Evolutionary conservation across 1,284 basidiomycete species (phyloP), one percentile per base, ranked within the genome.

Genomic region (Irpex lacteus): DNA sequence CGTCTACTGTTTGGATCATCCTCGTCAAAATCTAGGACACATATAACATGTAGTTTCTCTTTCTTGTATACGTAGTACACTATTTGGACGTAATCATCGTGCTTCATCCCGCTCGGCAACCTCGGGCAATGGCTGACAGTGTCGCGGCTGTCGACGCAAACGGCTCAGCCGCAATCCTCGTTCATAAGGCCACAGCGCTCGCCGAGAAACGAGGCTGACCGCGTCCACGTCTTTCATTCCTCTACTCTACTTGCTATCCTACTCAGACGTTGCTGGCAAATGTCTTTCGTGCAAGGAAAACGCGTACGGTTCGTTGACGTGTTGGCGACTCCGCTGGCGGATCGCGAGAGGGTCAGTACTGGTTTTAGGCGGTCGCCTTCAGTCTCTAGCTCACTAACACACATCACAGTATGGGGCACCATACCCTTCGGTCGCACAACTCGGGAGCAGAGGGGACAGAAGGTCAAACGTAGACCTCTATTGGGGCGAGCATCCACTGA

Each of bases 341-440:
- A 73, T 67, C 74, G 75, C 26, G 64, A 67, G 38, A 71, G 74
- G 67, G 76, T 75, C 63, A 61, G 74, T 67, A 37, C 34, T 56
- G 50, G 56, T 19, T 3, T 37, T 13, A 11, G 2, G 44, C 59
- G 36, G 38, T 60, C 55, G 54, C 21, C 50, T 21, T 3, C 50
- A 8, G 34, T 2, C 32, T 19, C 7, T 53, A 19, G 4, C 34
- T 18, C 47, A 58, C 36, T 62, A 58, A 67, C 50, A 66, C 59
- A 47, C 34, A 38, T 50, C 36, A 54, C 61, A 59, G 75, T 62
- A 64, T 56, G 72, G 68, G 52, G 60, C 74, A 6, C 67, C 69
- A 21, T 81, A 80, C 65, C 80, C 80, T 32, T 75, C 69, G 62
- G 75, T 81, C 57, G 79, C 79, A 13, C 79, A 81, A 64, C 69